Conservation (phyloP, 2,329 filamentous ascomycete genomes). For the Diplodia mutila region DNA sequence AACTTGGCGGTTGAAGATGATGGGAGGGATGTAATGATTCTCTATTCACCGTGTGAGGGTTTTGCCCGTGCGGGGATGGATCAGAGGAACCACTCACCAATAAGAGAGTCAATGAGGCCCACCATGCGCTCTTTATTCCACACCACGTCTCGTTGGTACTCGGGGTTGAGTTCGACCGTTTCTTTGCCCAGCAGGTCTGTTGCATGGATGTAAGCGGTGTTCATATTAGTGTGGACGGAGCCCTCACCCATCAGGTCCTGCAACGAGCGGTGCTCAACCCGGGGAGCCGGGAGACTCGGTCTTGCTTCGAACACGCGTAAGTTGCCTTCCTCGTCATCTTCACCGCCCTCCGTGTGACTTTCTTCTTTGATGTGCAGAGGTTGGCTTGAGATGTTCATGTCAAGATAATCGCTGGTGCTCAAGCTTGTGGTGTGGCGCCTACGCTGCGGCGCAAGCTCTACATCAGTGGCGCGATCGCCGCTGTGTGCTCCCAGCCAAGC, state of each 20-base stretch:
- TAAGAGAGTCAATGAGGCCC: conserved; percentile 40
- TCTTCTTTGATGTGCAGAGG: not conserved
- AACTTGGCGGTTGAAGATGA: conserved; percentile 50
- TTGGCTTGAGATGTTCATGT: not conserved
- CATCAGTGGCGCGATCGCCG: no score
- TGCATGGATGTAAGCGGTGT: conserved; percentile 18
- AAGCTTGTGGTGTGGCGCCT: not conserved
- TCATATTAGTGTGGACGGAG: not conserved
- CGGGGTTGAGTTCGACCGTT: conserved; percentile 48
- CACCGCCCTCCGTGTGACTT: not conserved
- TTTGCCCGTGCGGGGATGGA: not conserved
- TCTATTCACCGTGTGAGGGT: conserved; percentile 32
- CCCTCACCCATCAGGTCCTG: conserved; percentile 3
- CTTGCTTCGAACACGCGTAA: not conserved
- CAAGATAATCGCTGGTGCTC: not conserved
- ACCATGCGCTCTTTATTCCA: conserved; percentile 46
- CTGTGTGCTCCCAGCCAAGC: not conserved
- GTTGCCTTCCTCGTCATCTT: not conserved
- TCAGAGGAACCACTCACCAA: conserved; percentile 32
- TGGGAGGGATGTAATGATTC: conserved; percentile 51
- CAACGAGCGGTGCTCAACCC: not conserved
- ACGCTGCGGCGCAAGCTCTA: not conserved
- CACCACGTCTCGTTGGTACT: conserved; percentile 54
- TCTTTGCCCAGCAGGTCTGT: conserved; percentile 30
- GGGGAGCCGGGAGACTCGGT: not conserved